Evolutionary conservation across 108 stramenopile species (phyloP).

Genomic region (Seminavis robusta): DNA sequence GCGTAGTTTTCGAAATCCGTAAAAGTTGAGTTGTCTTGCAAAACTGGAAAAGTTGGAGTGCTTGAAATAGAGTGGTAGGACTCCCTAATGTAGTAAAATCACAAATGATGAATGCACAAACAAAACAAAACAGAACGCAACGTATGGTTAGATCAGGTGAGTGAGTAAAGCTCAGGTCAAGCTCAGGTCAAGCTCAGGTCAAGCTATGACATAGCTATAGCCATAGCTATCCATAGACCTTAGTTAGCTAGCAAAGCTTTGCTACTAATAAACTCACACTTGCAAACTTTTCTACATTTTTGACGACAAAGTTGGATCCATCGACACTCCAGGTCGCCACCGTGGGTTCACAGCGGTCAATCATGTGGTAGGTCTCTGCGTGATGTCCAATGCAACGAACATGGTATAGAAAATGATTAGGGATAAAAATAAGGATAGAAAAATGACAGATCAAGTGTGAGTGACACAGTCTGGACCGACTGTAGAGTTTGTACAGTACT

Average conservation of each 20-base stretch:
- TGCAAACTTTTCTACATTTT: slow-evolving; percentile 67
- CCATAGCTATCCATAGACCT: not conserved
- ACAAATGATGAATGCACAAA: not conserved
- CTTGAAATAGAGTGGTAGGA: slow-evolving; percentile 72
- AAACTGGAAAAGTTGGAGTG: slow-evolving; percentile 77
- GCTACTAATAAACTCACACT: slow-evolving; percentile 18
- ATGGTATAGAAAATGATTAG: not conserved
- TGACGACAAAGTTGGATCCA: slow-evolving; percentile 69
- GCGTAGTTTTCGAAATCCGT: slow-evolving; percentile 69
- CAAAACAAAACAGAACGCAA: not conserved
- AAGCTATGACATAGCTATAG: not conserved
- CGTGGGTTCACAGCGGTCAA: slow-evolving; percentile 52
- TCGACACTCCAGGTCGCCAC: slow-evolving; percentile 58
- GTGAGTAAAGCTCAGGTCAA: not conserved
- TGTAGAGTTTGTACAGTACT: not conserved
- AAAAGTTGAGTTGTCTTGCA: slow-evolving; percentile 74
- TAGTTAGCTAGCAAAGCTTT: not conserved
- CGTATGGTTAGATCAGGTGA: not conserved
- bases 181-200: not conserved
- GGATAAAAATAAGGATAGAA: not conserved
- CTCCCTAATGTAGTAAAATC: slow-evolving; percentile 4
- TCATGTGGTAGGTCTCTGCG: slow-evolving; percentile 77
- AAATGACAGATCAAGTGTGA: not conserved
- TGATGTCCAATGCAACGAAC: not conserved
- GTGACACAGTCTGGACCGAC: not conserved